phyloP scores from a whole-genome alignment of 176 grass and related monocot species.

The Ampelocalamus luodianensis region DNA sequence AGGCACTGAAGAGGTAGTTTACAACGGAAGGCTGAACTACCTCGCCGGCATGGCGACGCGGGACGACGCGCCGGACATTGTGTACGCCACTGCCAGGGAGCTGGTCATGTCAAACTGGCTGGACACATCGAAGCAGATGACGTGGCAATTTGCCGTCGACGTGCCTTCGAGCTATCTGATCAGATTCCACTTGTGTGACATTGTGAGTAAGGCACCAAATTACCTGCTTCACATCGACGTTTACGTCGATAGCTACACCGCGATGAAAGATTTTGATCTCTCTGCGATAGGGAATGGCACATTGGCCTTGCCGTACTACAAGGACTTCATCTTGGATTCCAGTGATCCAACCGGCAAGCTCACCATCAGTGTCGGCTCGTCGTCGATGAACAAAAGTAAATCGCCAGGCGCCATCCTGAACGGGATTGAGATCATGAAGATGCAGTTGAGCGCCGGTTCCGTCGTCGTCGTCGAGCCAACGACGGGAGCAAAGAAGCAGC shows the following conservation, averaged over 20 bases:
- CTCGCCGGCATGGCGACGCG: constrained; percentile 38
- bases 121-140: constrained; percentile 49
- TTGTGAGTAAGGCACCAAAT: constrained; percentile 47
- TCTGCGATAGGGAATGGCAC: not conserved
- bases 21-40: constrained; percentile 17
- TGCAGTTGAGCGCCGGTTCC: constrained; percentile 40
- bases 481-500: constrained; percentile 9
- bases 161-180: constrained; percentile 51
- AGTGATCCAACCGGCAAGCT: constrained; percentile 38
- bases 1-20: not conserved
- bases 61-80: constrained; percentile 57
- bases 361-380: constrained; percentile 39
- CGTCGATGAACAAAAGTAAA: not conserved
- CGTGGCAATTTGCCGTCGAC: constrained; percentile 64
- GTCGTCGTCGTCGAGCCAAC: constrained; percentile 47
- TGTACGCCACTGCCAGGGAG: constrained; percentile 69
- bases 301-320: constrained; percentile 57
- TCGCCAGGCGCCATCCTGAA: constrained; percentile 61
- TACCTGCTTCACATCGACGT: constrained; percentile 46
- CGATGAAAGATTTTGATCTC: constrained; percentile 39
- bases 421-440: constrained; percentile 79
- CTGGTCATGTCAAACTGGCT: not conserved
- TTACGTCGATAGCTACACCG: constrained; percentile 33
- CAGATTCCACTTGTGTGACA: constrained; percentile 75
- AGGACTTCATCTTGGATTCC: constrained; percentile 47